Evolutionary conservation across 2,329 filamentous ascomycete genomes (phyloP), one percentile per base, ranked within the genome.

Genomic region (Colletotrichum lentis): DNA sequence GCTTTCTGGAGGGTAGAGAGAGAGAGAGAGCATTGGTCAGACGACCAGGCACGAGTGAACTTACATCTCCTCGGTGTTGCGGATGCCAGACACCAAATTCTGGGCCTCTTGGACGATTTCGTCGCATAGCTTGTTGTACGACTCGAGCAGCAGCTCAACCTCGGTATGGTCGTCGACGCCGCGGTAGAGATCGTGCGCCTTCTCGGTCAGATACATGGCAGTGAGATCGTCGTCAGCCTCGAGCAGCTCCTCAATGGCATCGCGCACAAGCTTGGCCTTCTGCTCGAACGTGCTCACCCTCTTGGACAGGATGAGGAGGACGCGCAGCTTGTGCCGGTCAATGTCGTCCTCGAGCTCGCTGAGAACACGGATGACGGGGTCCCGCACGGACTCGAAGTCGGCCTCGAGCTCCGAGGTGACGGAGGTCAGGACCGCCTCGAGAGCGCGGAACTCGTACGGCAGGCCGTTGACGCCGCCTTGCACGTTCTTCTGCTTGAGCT

Each of bases 41-140:
- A 31, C 27, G 27, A 31, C 27, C 27, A 31, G 27, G 27, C 27
- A 24, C 1, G 22, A 16, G 18, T 43, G 8, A 16, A 80, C 91
- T 81, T 85, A 96, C 93, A 99, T 96, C 81, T 99, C 96, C 80
- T 99, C 96, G 0, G 96, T 99, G 80, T 98, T 99, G 73, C 96
- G 88, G 77, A 99, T 99, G 72, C 93, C 94, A 11, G 92, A 95
- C 64, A 98, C 94, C 72, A 98, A 80, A 79, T 97, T 98, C 70
- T 93, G 92, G 18, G 94, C 93, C 70, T 96, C 92, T 79, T 99
- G 95, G 10, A 97, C 95, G 73, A 98, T 97, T 82, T 99, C 96
- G 76, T 99, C 96, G 72, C 94, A 95, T 49, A 99, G 91, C 79
- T 98, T 98, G 79, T 98, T 93, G 78, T 99, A 99, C 3, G 94